Evolutionary conservation across 2,329 filamentous ascomycete genomes (phyloP).

Genomic region (Cladosporium sp.): DNA sequence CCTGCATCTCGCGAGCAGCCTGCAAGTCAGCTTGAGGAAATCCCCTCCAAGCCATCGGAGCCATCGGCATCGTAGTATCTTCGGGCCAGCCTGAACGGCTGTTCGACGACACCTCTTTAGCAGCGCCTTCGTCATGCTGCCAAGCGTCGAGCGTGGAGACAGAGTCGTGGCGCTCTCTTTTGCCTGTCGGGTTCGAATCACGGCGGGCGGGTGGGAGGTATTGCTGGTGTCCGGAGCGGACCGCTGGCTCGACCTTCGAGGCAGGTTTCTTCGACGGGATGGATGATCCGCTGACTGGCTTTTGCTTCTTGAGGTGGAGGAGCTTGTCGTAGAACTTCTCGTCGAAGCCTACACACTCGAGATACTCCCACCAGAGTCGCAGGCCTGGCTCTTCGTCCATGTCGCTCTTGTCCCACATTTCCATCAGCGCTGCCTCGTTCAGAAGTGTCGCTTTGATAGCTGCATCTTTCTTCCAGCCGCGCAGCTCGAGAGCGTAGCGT

Average conservation of each 20-base stretch:
- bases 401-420: conserved; percentile 39
- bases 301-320: conserved; percentile 21
- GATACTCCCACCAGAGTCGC: conserved; percentile 46
- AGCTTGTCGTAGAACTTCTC: conserved; percentile 40
- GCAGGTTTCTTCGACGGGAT: too few relatives aligned
- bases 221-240: neutral
- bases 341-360: conserved; percentile 42
- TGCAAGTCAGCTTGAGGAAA: neutral
- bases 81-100: too few relatives aligned
- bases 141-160: neutral
- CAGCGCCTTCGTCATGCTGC: neutral
- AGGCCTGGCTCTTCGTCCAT: conserved; percentile 37
- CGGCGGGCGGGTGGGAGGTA: neutral
- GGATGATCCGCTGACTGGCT: neutral
- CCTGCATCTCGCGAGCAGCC: neutral
- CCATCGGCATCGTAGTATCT: neutral
- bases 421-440: conserved; percentile 35
- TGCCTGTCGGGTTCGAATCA: neutral
- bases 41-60: neutral
- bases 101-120: too few relatives aligned
- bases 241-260: conserved; percentile 29
- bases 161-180: neutral
- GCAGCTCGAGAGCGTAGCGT: conserved; percentile 32
- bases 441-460: conserved; percentile 33
- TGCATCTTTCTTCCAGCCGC: conserved; percentile 39